A percentile compares a stretch with the other conserved stretches of the same genome.
phyloP scores from a whole-genome alignment of 352 stramenopile genomes.

The Albugo candida region DNA sequence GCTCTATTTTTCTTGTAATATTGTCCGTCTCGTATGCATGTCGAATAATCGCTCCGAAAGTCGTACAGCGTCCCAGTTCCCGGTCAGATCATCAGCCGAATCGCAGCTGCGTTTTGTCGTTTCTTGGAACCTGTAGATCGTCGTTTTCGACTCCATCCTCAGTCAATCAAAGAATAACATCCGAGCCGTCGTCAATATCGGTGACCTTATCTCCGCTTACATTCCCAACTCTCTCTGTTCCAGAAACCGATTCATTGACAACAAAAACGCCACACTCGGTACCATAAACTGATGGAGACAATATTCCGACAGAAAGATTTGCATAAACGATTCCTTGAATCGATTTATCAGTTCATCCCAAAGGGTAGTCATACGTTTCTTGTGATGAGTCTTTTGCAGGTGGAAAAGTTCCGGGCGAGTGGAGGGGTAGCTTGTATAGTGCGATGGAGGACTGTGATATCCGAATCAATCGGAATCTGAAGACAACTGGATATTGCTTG shows the following conservation, averaged over 20 bases:
- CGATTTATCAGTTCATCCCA: constrained; percentile 30
- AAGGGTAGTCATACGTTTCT: neutral
- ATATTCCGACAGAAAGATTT: constrained; percentile 20
- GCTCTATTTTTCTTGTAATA: neutral
- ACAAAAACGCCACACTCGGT: constrained; percentile 76
- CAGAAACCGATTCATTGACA: constrained; percentile 18
- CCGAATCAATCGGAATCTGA: constrained; percentile 64
- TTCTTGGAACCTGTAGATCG: neutral
- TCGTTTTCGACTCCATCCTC: neutral
- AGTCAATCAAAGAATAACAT: neutral
- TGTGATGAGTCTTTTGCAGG: too few species aligned
- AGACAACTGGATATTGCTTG: constrained; percentile 73
- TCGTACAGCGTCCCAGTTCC: too few species aligned
- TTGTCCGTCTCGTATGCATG: neutral
- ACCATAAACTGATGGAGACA: constrained; percentile 39
- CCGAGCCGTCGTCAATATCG: constrained; percentile 11
- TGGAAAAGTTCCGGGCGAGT: too few species aligned
- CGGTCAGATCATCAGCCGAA: too few species aligned
- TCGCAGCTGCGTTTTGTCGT: neutral
- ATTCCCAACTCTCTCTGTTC: too few species aligned
- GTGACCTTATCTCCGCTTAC: constrained; percentile 10
- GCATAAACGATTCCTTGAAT: constrained; percentile 52
- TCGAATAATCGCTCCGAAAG: neutral
- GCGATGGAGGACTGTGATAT: constrained; percentile 69
- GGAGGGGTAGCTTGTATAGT: constrained; percentile 42